phyloP scores from a whole-genome alignment of 352 stramenopile species.

The Pythium brachiatum region DNA sequence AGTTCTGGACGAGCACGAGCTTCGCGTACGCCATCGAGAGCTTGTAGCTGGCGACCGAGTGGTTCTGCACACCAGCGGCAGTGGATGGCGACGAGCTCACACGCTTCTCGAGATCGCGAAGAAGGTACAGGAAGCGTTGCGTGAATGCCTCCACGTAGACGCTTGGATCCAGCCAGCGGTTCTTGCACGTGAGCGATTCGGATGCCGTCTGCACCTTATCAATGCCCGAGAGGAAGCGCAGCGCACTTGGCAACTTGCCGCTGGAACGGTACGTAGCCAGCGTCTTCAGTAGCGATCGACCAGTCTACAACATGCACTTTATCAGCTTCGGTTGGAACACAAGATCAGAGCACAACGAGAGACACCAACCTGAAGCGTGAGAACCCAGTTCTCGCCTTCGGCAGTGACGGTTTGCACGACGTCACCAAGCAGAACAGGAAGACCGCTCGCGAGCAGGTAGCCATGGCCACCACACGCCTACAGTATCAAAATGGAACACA shows the following conservation, averaged over 20 bases:
- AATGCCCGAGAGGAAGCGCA: slow-evolving; percentile 47
- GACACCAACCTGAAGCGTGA: slow-evolving; percentile 83
- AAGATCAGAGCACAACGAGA: no score
- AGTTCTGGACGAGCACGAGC: slow-evolving; percentile 48
- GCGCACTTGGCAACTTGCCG: slow-evolving; percentile 35
- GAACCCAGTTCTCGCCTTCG: slow-evolving; percentile 96
- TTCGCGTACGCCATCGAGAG: slow-evolving; percentile 56
- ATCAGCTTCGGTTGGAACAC: neutral
- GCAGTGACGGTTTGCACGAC: slow-evolving; percentile 94
- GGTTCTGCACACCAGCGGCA: slow-evolving; percentile 44
- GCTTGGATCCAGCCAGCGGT: slow-evolving; percentile 36
- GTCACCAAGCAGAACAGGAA: slow-evolving; percentile 79
- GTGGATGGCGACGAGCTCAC: slow-evolving; percentile 29
- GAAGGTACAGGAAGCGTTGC: slow-evolving; percentile 54
- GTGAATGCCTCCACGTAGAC: slow-evolving; percentile 43
- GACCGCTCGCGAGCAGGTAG: slow-evolving; percentile 80
- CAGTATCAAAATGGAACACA: no score
- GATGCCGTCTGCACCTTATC: slow-evolving; percentile 28
- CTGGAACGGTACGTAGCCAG: slow-evolving; percentile 21
- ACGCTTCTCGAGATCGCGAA: slow-evolving; percentile 40
- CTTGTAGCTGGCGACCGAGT: slow-evolving; percentile 63
- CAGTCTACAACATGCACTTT: slow-evolving; percentile 3
- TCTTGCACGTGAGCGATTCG: slow-evolving; percentile 9
- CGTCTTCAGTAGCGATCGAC: slow-evolving; percentile 39
- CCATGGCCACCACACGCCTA: slow-evolving; percentile 93